Evolutionary conservation across 176 grass and related monocot species (phyloP).

Genomic region (Oryza longistaminata): DNA sequence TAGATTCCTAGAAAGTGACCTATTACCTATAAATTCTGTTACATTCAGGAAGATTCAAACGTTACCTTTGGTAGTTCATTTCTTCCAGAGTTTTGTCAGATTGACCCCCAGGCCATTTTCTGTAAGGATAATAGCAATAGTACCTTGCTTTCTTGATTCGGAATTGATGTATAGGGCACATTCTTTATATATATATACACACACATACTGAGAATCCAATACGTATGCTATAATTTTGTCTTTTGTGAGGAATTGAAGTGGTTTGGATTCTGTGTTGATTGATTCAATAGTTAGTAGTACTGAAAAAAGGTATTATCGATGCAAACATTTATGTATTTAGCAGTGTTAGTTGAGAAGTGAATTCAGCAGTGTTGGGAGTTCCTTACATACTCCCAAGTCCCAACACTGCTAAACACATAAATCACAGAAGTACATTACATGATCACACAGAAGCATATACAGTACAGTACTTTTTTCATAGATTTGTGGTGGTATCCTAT

Average conservation of each 20-base stretch:
- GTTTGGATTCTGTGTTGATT: neutral
- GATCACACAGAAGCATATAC: neutral
- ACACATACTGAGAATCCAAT: neutral
- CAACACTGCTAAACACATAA: too few species aligned
- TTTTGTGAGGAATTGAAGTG: neutral
- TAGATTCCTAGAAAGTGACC: slow-evolving; percentile 16
- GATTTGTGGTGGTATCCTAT: neutral
- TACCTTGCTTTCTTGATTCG: neutral
- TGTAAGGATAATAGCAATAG: neutral
- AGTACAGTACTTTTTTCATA: neutral
- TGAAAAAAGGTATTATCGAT: neutral
- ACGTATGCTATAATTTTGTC: neutral
- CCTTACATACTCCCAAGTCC: too few species aligned
- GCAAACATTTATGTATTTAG: neutral
- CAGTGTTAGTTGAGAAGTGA: neutral
- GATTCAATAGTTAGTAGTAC: neutral
- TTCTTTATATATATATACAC: neutral
- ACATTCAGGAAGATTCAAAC: neutral
- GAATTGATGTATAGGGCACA: neutral
- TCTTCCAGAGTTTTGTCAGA: neutral
- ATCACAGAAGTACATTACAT: neutral
- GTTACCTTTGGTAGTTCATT: neutral
- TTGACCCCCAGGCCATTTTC: neutral
- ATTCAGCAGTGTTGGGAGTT: neutral
- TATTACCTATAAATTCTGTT: slow-evolving; percentile 2